These are phyloP conservation scores for Nakaseomyces glabratus DNA, from an alignment of 1,139 yeast species.

Conservation along the genomic window DNA sequence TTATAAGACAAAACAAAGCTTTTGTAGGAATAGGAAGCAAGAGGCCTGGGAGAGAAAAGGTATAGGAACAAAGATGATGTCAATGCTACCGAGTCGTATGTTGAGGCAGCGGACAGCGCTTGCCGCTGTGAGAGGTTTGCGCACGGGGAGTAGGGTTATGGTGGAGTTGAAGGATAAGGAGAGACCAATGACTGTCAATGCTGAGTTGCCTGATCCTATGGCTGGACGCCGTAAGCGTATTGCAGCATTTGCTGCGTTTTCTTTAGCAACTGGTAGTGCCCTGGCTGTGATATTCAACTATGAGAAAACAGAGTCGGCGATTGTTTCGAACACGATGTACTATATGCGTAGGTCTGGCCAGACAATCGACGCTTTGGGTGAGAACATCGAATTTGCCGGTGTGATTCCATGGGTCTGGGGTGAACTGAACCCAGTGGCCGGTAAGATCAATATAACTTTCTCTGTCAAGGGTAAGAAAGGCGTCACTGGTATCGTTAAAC, in stretches of 20 bases:
- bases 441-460: constrained; percentile 66
- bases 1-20: too few species aligned
- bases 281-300: constrained; percentile 76
- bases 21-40: too few species aligned
- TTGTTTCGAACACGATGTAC: constrained; percentile 79
- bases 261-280: constrained; percentile 54
- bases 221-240: constrained; percentile 40
- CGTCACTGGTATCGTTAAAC: constrained; percentile 40
- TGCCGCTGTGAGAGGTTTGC: too few species aligned
- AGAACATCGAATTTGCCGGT: constrained; percentile 58
- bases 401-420: constrained; percentile 90
- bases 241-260: constrained; percentile 50
- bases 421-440: constrained; percentile 70
- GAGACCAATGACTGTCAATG: constrained; percentile 48
- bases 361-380: constrained; percentile 63
- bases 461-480: constrained; percentile 55
- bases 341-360: constrained; percentile 68
- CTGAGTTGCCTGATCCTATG: constrained; percentile 70
- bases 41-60: too few species aligned
- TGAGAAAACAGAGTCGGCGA: constrained; percentile 82
- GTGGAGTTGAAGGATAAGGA: constrained; percentile 20
- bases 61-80: too few species aligned
- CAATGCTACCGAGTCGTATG: too few species aligned
- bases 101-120: too few species aligned
- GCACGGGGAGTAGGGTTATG: too few species aligned